phyloP scores from a whole-genome alignment of 495 filamentous ascomycete species.

The Venustampulla echinocandica region DNA sequence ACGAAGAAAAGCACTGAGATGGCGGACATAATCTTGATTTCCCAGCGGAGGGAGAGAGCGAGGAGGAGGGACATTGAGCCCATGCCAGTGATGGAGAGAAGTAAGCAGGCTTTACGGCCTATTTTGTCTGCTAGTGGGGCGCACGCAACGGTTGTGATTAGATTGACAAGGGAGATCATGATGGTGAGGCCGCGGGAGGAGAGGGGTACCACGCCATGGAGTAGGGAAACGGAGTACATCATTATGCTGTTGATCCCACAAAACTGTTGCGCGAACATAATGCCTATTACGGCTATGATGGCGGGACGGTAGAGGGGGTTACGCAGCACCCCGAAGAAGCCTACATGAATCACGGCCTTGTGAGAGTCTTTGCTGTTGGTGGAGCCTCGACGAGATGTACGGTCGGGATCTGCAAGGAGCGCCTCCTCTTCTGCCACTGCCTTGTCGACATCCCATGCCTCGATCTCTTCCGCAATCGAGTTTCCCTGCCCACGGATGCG shows the following conservation, averaged over 20 bases:
- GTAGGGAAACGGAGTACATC: conserved; percentile 92
- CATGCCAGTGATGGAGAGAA: conserved; percentile 76
- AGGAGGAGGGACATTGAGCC: conserved; percentile 64
- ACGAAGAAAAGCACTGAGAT: conserved; percentile 79
- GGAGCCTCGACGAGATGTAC: conserved; percentile 27
- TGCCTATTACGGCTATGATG: conserved; percentile 73
- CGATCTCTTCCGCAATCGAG: conserved; percentile 67
- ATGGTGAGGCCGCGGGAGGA: conserved; percentile 75
- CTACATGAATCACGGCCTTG: conserved; percentile 39
- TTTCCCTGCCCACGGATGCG: conserved; percentile 61
- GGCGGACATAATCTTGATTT: conserved; percentile 64
- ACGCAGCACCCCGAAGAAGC: conserved; percentile 56
- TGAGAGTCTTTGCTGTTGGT: conserved; percentile 33
- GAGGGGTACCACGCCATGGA: conserved; percentile 66
- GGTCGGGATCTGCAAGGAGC: conserved; percentile 30
- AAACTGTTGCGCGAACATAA: conserved; percentile 91
- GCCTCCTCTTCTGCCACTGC: conserved; percentile 36
- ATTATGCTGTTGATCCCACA: conserved; percentile 93
- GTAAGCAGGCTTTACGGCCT: conserved; percentile 73
- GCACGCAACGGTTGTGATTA: conserved; percentile 68
- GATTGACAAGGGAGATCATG: conserved; percentile 75
- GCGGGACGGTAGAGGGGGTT: conserved; percentile 64
- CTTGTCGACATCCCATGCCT: conserved; percentile 45
- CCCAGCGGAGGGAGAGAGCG: conserved; percentile 63
- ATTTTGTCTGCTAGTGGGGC: conserved; percentile 80